A percentile compares a stretch with the other conserved stretches of the same genome.
Evolutionary conservation across 208 protist genomes (phyloP).

Genomic region (Leishmania tarentolae): DNA sequence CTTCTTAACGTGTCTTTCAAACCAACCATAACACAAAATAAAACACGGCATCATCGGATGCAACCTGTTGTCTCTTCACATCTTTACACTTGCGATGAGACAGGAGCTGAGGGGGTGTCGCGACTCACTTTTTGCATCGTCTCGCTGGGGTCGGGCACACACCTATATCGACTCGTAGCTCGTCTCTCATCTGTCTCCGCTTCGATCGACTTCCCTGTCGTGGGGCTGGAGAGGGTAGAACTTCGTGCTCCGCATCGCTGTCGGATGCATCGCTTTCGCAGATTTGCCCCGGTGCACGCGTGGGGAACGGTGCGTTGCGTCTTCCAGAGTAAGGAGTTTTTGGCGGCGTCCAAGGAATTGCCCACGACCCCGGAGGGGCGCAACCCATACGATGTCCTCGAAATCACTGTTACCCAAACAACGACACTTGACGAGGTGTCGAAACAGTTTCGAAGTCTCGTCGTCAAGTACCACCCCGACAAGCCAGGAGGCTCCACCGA

Average conservation of each 20-base stretch:
- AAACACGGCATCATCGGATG: background rate
- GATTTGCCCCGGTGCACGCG: slow-evolving; percentile 9
- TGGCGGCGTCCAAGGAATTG: slow-evolving; percentile 70
- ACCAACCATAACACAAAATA: background rate
- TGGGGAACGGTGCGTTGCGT: slow-evolving; percentile 41
- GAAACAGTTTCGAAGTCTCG: slow-evolving; percentile 86
- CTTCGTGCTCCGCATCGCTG: background rate
- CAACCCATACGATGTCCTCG: slow-evolving; percentile 92
- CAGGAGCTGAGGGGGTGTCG: background rate
- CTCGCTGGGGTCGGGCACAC: background rate
- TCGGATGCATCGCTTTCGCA: slow-evolving; percentile 36
- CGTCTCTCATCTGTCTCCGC: background rate
- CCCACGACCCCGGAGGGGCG: slow-evolving; percentile 81
- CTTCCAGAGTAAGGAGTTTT: slow-evolving; percentile 84
- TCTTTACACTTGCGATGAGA: slow-evolving; percentile 5
- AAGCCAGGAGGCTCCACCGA: slow-evolving; percentile 88
- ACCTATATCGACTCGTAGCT: slow-evolving; percentile 4
- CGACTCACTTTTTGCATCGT: slow-evolving; percentile 1
- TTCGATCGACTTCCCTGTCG: background rate
- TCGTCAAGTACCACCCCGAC: slow-evolving; percentile 89
- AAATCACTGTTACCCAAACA: slow-evolving; percentile 72
- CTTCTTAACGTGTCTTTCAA: background rate
- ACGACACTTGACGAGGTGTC: slow-evolving; percentile 85
- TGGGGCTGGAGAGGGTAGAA: background rate
- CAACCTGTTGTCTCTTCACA: slow-evolving; percentile 1